A percentile compares a stretch with the other conserved stretches of the same genome.
Conservation (phyloP, 2,329 filamentous ascomycete genomes). For the Trichoderma sp. region DNA sequence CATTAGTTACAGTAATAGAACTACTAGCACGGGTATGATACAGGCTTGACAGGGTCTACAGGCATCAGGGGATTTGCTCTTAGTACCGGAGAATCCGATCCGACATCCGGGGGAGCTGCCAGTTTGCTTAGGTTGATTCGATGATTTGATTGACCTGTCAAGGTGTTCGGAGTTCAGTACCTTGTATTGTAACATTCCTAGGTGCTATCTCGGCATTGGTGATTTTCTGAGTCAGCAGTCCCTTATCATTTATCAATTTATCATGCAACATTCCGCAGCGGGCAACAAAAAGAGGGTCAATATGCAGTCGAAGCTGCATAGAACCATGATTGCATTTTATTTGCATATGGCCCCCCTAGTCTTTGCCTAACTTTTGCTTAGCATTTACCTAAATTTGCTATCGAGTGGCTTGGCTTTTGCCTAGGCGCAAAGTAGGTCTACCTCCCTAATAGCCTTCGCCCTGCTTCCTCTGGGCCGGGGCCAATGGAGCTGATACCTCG, state of each 20-base stretch:
- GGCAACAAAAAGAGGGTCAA: not conserved
- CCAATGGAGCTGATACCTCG: slow-evolving; percentile 8
- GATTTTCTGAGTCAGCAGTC: not conserved
- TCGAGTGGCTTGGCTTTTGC: not conserved
- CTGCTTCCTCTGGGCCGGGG: slow-evolving; percentile 12
- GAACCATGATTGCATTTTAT: not conserved
- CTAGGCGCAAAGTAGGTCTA: not conserved
- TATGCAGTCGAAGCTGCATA: not conserved
- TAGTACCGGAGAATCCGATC: not conserved
- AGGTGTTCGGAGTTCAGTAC: not conserved
- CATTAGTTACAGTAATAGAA: not conserved
- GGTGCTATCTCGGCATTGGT: not conserved
- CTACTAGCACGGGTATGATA: not conserved
- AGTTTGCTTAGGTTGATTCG: not conserved
- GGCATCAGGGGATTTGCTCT: not conserved
- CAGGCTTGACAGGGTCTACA: not conserved
- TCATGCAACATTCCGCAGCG: not conserved
- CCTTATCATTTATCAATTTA: not conserved
- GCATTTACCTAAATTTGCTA: not conserved
- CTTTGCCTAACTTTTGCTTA: not conserved
- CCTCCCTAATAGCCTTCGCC: not conserved
- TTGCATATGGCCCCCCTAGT: not conserved
- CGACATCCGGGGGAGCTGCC: not conserved
- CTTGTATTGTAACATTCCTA: not conserved
- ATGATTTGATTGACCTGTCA: not conserved